Percentiles rank a stretch among this genome's conserved stretches.
These are phyloP conservation scores for Geotrichum bryndzae DNA, from an alignment of 1,139 yeast species.

Conservation along the genomic window DNA sequence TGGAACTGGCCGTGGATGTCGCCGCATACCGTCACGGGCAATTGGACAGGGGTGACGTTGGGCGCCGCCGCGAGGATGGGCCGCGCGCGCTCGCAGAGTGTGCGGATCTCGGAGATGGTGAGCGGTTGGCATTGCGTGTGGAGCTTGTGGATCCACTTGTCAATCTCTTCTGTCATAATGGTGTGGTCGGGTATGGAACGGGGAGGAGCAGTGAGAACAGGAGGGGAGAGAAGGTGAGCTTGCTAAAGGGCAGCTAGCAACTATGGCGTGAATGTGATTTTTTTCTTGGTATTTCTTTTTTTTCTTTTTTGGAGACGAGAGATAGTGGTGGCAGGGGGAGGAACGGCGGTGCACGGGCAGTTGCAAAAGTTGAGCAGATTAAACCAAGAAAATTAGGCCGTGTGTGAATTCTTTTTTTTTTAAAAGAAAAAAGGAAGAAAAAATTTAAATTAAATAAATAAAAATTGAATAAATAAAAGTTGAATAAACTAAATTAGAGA, in stretches of 20 bases:
- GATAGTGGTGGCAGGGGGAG: background rate
- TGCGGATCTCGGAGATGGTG: slow-evolving; percentile 73
- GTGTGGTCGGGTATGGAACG: background rate
- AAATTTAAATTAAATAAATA: background rate
- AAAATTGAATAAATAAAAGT: no score
- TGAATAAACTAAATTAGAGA: background rate
- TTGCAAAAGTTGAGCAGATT: background rate
- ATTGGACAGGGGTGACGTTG: slow-evolving; percentile 89
- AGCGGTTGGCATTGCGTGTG: slow-evolving; percentile 72
- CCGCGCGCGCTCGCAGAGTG: slow-evolving; percentile 55
- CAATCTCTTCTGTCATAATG: slow-evolving; percentile 32
- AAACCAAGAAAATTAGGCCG: background rate
- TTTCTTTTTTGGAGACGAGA: background rate
- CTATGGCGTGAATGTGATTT: no score
- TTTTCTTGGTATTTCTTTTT: no score
- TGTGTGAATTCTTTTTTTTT: background rate
- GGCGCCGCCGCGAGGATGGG: slow-evolving; percentile 87
- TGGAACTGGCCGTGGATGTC: slow-evolving; percentile 97
- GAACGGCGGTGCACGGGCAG: background rate
- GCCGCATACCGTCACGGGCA: slow-evolving; percentile 98
- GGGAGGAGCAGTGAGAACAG: background rate
- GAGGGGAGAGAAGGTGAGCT: background rate
- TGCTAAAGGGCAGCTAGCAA: no score
- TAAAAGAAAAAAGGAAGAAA: no score
- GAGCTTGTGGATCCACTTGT: slow-evolving; percentile 59